phyloP scores from a whole-genome alignment of 1,139 yeast species.

The Lodderomyces pseudojiufengensis region DNA sequence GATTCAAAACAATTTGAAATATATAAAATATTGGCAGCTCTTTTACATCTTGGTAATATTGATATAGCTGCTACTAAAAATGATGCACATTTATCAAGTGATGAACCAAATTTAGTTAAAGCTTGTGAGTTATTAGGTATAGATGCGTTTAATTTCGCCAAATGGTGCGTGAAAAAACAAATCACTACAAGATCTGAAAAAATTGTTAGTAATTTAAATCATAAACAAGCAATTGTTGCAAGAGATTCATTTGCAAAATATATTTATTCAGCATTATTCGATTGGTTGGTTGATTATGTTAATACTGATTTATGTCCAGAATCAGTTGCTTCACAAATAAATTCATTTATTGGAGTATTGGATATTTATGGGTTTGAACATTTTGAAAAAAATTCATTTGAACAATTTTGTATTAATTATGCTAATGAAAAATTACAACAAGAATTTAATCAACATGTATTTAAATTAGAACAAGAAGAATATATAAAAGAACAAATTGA shows the following conservation, averaged over 20 bases:
- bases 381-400: constrained; percentile 89
- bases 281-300: constrained; percentile 88
- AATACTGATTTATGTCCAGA: constrained; percentile 80
- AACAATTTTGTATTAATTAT: constrained; percentile 95
- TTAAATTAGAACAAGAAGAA: constrained; percentile 95
- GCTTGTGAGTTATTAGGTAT: constrained; percentile 87
- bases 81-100: constrained; percentile 78
- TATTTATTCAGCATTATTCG: constrained; percentile 87
- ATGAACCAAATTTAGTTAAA: constrained; percentile 78
- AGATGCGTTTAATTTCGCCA: constrained; percentile 69
- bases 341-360: constrained; percentile 88
- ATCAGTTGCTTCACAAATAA: constrained; percentile 53
- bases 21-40: constrained; percentile 79
- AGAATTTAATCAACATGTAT: constrained; percentile 95
- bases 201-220: constrained; percentile 78
- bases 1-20: constrained; percentile 60
- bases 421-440: constrained; percentile 98
- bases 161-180: constrained; percentile 93
- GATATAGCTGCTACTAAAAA: constrained; percentile 82
- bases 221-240: constrained; percentile 84
- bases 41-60: constrained; percentile 91
- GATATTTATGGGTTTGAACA: constrained; percentile 98
- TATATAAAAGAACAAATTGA: constrained; percentile 88
- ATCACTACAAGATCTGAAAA: constrained; percentile 91
- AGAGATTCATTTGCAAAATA: constrained; percentile 95